Evolutionary conservation across 345 rosid species (phyloP).

Genomic region (Citrus reticulata): DNA sequence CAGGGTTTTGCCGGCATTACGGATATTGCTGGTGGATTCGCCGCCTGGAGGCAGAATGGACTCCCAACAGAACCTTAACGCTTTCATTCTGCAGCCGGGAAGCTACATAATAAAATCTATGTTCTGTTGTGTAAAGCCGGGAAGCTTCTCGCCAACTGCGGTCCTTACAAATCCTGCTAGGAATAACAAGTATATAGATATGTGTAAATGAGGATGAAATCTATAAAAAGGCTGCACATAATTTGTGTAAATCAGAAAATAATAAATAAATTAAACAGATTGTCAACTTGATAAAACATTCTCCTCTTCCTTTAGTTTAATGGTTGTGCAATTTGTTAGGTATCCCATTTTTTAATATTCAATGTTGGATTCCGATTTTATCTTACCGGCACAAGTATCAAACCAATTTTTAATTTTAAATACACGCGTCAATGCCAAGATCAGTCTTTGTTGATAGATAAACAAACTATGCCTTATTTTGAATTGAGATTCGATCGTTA

Average conservation of each 20-base stretch:
- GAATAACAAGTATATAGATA: background rate
- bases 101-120: background rate
- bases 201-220: background rate
- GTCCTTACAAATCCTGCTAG: background rate
- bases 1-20: constrained; percentile 70
- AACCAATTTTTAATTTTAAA: too few species aligned
- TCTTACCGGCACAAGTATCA: too few species aligned
- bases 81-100: background rate
- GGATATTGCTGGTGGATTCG: constrained; percentile 77
- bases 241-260: background rate
- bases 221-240: background rate
- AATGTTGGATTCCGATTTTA: background rate
- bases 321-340: background rate
- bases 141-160: background rate
- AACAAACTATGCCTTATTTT: too few species aligned
- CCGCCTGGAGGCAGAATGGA: constrained; percentile 65
- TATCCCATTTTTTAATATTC: background rate
- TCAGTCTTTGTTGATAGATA: too few species aligned
- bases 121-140: background rate
- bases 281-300: background rate
- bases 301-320: background rate
- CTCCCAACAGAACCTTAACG: constrained; percentile 60
- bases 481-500: too few species aligned
- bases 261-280: background rate
- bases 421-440: too few species aligned